Percentiles rank a stretch among this genome's conserved stretches.
Conservation (phyloP, 1,284 basidiomycete species). For the Marasmius tenuissimus region DNA sequence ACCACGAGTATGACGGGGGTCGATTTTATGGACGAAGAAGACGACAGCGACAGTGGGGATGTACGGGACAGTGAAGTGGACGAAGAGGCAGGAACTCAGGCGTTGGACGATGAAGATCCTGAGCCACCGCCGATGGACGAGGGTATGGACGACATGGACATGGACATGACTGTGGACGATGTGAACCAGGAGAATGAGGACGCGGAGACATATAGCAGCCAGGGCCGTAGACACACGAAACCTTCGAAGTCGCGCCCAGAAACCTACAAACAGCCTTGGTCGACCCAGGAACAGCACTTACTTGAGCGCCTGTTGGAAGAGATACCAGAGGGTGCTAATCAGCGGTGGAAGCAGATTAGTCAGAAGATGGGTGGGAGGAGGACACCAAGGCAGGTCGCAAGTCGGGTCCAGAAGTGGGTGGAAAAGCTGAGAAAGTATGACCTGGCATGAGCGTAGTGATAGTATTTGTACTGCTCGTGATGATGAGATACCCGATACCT, state of each 20-base stretch:
- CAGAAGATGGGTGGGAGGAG: constrained; percentile 72
- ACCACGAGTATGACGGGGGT: neutral
- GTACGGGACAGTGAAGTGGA: no score
- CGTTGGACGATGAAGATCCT: no score
- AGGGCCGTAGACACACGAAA: constrained; percentile 15
- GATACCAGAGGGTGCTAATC: constrained; percentile 57
- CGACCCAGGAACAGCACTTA: constrained; percentile 69
- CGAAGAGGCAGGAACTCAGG: no score
- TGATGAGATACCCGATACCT: no score
- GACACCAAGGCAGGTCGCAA: constrained; percentile 80
- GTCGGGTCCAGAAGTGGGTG: constrained; percentile 82
- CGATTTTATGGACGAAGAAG: no score
- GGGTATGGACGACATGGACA: no score
- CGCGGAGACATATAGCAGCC: neutral
- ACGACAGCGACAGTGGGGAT: no score
- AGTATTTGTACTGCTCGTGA: neutral
- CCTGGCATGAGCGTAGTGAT: constrained; percentile 26
- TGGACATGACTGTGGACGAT: no score
- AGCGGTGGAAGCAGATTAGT: constrained; percentile 75
- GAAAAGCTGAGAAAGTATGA: constrained; percentile 76
- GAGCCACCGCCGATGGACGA: no score
- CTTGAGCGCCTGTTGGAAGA: constrained; percentile 70
- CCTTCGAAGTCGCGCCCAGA: constrained; percentile 49
- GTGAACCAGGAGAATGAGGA: neutral
- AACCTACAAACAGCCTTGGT: constrained; percentile 80